These are phyloP conservation scores for Tulasnella sp. DNA, from an alignment of 768 basidiomycete species.

Conservation along the genomic window DNA sequence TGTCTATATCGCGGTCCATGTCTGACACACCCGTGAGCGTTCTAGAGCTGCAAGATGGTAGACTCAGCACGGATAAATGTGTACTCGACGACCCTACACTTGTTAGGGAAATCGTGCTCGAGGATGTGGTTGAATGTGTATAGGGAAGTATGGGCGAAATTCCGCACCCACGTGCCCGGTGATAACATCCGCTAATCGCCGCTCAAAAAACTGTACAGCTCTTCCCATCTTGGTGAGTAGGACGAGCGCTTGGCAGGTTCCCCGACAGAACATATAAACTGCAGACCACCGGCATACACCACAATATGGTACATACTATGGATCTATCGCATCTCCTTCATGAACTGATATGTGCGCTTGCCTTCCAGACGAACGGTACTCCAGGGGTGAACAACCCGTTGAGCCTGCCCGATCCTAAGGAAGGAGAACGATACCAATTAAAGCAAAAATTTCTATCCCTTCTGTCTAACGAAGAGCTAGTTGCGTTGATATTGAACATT, in stretches of 20 bases:
- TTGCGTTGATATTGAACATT: constrained; percentile 40
- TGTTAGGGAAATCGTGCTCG: no score
- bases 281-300: not conserved
- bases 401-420: not conserved
- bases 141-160: no score
- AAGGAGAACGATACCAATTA: not conserved
- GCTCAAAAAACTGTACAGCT: constrained; percentile 11
- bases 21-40: no score
- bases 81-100: no score
- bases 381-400: not conserved
- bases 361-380: not conserved
- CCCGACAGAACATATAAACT: not conserved
- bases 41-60: no score
- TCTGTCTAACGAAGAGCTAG: constrained; percentile 55
- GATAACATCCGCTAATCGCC: no score
- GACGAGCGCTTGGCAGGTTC: not conserved
- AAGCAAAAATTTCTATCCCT: constrained; percentile 61
- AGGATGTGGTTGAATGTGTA: no score
- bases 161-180: no score
- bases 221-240: not conserved
- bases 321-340: not conserved
- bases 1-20: no score
- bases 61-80: no score
- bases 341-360: not conserved
- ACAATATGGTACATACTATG: not conserved